Evolutionary conservation across 179 eudicot genomes (phyloP).

Genomic region (Heliamphora pulchella): DNA sequence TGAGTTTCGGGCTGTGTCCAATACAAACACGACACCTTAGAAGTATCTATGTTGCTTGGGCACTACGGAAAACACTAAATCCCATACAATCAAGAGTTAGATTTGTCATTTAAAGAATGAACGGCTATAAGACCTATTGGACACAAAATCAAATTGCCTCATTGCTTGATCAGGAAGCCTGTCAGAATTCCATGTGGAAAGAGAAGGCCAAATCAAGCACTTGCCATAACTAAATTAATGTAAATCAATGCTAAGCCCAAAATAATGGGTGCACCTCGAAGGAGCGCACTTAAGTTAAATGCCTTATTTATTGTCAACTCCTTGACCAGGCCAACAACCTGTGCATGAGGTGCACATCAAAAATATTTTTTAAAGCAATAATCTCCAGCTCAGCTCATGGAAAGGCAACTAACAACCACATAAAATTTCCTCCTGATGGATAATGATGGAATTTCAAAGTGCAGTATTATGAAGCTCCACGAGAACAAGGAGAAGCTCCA

Average conservation of each 20-base stretch:
- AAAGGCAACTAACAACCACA: background rate
- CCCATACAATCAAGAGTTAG: background rate
- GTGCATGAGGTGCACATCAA: background rate
- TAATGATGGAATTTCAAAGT: background rate
- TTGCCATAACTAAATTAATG: background rate
- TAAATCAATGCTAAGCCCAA: background rate
- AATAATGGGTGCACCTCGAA: background rate
- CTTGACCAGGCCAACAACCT: too few species aligned
- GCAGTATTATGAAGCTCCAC: background rate
- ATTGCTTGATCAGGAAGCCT: background rate
- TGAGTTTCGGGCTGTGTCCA: too few species aligned
- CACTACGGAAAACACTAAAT: background rate
- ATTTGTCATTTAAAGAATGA: background rate
- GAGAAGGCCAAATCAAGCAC: background rate
- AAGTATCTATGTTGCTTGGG: too few species aligned
- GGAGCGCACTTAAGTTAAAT: background rate
- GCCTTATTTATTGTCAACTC: background rate
- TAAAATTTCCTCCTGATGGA: background rate
- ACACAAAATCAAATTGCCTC: background rate
- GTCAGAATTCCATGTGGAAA: background rate
- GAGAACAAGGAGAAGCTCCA: too few species aligned
- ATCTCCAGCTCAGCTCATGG: background rate
- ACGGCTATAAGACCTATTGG: background rate
- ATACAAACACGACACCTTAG: too few species aligned
- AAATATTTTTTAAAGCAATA: background rate